A percentile compares a stretch with the other conserved stretches of the same genome.
These are phyloP conservation scores for Ustilago bromivora DNA, from an alignment of 1,284 basidiomycete genomes.

Conservation along the genomic window DNA sequence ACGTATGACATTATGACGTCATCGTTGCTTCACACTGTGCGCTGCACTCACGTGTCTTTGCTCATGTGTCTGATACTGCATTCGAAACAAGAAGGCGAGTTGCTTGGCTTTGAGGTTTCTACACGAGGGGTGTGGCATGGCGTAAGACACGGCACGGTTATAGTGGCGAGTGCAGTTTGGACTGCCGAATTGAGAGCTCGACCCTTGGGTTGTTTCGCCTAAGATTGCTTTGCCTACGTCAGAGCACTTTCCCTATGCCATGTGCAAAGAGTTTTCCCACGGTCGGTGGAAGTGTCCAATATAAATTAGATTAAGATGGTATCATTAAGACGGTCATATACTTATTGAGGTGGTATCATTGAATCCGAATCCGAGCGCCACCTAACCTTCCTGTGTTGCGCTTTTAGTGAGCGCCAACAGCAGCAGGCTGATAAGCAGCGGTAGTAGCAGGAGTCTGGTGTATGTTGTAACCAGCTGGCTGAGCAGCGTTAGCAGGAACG, in stretches of 20 bases:
- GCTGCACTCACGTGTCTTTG: neutral
- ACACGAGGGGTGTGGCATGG: neutral
- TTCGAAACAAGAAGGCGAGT: no score
- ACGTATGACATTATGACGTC: slow-evolving; percentile 40
- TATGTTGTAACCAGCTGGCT: slow-evolving; percentile 4
- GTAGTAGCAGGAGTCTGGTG: slow-evolving; percentile 10
- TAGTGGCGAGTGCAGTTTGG: neutral
- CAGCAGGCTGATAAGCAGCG: slow-evolving; percentile 17
- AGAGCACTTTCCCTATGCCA: neutral
- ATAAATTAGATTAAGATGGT: slow-evolving; percentile 1
- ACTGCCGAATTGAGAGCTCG: neutral
- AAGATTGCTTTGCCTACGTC: slow-evolving; percentile 8
- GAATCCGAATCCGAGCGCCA: neutral
- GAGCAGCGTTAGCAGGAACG: slow-evolving; percentile 10
- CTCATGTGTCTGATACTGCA: no score
- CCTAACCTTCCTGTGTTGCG: neutral
- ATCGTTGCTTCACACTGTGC: neutral
- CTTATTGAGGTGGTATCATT: neutral
- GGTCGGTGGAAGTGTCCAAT: slow-evolving; percentile 2
- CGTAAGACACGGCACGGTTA: neutral
- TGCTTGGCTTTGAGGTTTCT: no score
- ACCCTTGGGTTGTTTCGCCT: slow-evolving; percentile 2
- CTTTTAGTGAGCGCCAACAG: slow-evolving; percentile 35
- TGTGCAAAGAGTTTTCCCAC: neutral
- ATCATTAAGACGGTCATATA: slow-evolving; percentile 6